These are phyloP conservation scores for Apiospora pterosperma DNA, from an alignment of 2,329 filamentous ascomycete species.

Conservation along the genomic window DNA sequence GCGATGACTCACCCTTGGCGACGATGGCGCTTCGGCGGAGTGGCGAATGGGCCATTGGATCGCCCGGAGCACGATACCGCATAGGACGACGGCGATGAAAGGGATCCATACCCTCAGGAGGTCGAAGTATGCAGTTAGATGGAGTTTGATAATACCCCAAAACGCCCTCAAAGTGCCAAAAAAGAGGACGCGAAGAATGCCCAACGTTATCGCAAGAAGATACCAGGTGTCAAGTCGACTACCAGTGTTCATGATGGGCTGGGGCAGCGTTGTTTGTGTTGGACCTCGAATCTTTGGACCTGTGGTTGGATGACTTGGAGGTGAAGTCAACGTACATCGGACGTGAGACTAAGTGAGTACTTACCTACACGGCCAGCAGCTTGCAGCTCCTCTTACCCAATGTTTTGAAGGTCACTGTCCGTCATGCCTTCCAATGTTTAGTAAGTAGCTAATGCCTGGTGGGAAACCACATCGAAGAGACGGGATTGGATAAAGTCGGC, in stretches of 20 bases:
- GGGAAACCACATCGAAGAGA: background rate
- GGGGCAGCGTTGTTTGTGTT: background rate
- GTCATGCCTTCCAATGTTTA: background rate
- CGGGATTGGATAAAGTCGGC: too few species aligned
- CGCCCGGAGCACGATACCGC: background rate
- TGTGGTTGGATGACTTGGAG: background rate
- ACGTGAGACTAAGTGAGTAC: background rate
- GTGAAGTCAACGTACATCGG: background rate
- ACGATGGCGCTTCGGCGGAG: background rate
- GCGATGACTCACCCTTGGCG: background rate
- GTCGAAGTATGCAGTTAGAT: background rate
- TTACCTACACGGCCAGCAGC: background rate
- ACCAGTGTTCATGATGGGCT: background rate
- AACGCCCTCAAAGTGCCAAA: background rate
- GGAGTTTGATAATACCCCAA: background rate
- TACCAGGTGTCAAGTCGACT: too few species aligned
- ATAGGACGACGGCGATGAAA: constrained; percentile 1
- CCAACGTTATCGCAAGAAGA: background rate
- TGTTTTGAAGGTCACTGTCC: background rate
- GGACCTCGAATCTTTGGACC: background rate
- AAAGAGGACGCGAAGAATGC: background rate
- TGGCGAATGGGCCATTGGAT: background rate
- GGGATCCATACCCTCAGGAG: constrained; percentile 3
- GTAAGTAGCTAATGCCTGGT: background rate
- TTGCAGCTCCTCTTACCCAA: background rate